Percentiles rank a stretch among this genome's conserved stretches.
Conservation (phyloP, 208 protist species). For the Trypanosoma conorhini region DNA sequence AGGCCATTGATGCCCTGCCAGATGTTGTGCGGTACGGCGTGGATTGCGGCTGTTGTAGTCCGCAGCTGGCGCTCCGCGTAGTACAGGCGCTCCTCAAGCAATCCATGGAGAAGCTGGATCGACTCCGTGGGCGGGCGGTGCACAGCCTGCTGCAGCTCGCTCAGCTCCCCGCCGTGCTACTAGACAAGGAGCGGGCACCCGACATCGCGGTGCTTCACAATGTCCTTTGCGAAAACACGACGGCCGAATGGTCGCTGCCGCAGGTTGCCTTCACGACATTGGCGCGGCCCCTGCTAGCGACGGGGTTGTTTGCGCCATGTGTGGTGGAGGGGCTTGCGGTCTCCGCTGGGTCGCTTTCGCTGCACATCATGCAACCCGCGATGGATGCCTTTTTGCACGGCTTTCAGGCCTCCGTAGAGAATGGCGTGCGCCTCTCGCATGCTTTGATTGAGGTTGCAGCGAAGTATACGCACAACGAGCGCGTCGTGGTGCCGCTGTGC, state of each 20-base stretch:
- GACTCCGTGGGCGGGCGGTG: slow-evolving; percentile 69
- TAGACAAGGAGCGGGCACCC: slow-evolving; percentile 3
- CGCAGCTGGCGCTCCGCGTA: slow-evolving; percentile 15
- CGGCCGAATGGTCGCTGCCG: slow-evolving; percentile 39
- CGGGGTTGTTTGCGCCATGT: slow-evolving; percentile 40
- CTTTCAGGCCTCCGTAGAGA: slow-evolving; percentile 29
- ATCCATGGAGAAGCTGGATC: slow-evolving; percentile 93
- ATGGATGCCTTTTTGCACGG: slow-evolving; percentile 54
- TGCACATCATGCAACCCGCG: slow-evolving; percentile 73
- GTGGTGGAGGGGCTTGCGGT: slow-evolving; percentile 84
- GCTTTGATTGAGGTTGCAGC: slow-evolving; percentile 56
- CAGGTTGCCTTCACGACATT: slow-evolving; percentile 46
- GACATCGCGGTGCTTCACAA: slow-evolving; percentile 11
- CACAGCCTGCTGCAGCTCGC: slow-evolving; percentile 36
- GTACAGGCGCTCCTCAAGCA: slow-evolving; percentile 78
- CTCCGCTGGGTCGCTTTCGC: slow-evolving; percentile 82
- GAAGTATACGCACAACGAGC: slow-evolving; percentile 58
- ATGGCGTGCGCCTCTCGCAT: slow-evolving; percentile 39
- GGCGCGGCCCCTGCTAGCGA: slow-evolving; percentile 52
- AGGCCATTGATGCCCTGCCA: slow-evolving; percentile 71
- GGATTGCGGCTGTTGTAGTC: background rate
- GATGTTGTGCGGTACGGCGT: slow-evolving; percentile 50
- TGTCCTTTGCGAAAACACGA: background rate
- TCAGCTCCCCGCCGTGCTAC: slow-evolving; percentile 17
- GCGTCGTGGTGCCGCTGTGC: slow-evolving; percentile 81